A percentile compares a stretch with the other conserved stretches of the same genome.
These are phyloP conservation scores for Talaromyces borbonicus DNA, from an alignment of 495 filamentous ascomycete species.

Conservation along the genomic window DNA sequence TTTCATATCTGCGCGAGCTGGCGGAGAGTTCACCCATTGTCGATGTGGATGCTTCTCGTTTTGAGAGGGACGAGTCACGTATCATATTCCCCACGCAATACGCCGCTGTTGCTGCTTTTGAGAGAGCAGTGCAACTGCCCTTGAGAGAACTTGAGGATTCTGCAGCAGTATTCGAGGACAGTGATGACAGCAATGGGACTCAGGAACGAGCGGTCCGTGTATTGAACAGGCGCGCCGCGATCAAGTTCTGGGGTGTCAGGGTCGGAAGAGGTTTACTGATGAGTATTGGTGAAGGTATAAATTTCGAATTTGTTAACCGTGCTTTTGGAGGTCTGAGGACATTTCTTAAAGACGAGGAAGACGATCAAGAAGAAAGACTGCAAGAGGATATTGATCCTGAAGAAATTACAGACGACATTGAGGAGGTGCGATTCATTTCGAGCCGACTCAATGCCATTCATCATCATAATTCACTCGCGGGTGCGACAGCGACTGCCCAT, in stretches of 20 bases:
- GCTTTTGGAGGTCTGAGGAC: constrained; percentile 52
- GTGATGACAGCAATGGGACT: constrained; percentile 16
- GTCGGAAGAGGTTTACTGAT: constrained; percentile 54
- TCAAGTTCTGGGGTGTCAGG: constrained; percentile 51
- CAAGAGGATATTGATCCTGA: constrained; percentile 37
- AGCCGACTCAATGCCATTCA: background rate
- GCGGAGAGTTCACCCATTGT: constrained; percentile 38
- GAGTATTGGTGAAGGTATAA: constrained; percentile 47
- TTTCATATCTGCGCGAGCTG: constrained; percentile 48
- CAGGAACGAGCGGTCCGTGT: constrained; percentile 16
- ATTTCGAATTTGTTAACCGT: constrained; percentile 48
- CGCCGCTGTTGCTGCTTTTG: constrained; percentile 49
- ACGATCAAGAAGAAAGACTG: constrained; percentile 26
- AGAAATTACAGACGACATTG: constrained; percentile 31
- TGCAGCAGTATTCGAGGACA: constrained; percentile 27
- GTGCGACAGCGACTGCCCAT: background rate
- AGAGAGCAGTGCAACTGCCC: constrained; percentile 39
- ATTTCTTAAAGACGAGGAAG: constrained; percentile 24
- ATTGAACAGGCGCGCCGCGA: constrained; percentile 31
- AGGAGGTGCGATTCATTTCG: constrained; percentile 18
- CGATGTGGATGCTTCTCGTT: constrained; percentile 50
- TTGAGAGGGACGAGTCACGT: constrained; percentile 44
- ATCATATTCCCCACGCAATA: constrained; percentile 44
- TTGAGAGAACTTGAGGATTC: constrained; percentile 33
- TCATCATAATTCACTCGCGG: background rate